Percentiles rank a stretch among this genome's conserved stretches.
phyloP scores from a whole-genome alignment of 495 filamentous ascomycete genomes.

The Neurospora sp. region DNA sequence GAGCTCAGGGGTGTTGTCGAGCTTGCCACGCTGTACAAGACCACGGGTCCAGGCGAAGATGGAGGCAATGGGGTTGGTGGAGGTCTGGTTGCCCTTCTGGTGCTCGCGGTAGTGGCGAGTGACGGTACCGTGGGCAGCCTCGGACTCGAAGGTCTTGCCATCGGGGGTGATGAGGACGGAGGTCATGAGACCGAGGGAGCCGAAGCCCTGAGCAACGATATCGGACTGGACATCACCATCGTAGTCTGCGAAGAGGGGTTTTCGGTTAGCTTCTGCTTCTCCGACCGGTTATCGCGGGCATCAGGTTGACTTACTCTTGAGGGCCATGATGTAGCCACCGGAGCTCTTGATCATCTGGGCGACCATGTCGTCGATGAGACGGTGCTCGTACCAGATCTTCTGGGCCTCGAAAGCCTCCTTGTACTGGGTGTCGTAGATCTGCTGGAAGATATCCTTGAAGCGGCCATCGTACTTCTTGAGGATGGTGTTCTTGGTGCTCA shows the following conservation, averaged over 20 bases:
- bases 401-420: conserved; percentile 79
- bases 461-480: conserved; percentile 96
- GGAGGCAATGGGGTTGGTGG: conserved; percentile 95
- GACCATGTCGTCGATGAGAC: conserved; percentile 98
- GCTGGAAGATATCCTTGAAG: conserved; percentile 99
- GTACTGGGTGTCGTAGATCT: conserved; percentile 83
- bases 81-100: conserved; percentile 93
- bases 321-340: conserved; percentile 90
- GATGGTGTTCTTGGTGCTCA: conserved; percentile 99
- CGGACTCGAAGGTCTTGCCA: conserved; percentile 90
- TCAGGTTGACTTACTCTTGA: conserved; percentile 65
- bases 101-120: conserved; percentile 98
- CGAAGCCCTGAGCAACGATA: conserved; percentile 95
- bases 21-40: conserved; percentile 79
- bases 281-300: neutral
- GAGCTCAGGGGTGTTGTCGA: conserved; percentile 82
- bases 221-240: conserved; percentile 99
- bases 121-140: conserved; percentile 96
- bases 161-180: conserved; percentile 92
- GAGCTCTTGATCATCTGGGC: conserved; percentile 99
- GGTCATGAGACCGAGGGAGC: conserved; percentile 96
- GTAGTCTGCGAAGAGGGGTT: conserved; percentile 53
- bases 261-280: conserved; percentile 1
- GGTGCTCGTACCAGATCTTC: conserved; percentile 97
- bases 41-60: conserved; percentile 99